Evolutionary conservation across 129 eudicot species (phyloP), one percentile per base, ranked within the genome.

Genomic region (Chrysanthemum makinoi): DNA sequence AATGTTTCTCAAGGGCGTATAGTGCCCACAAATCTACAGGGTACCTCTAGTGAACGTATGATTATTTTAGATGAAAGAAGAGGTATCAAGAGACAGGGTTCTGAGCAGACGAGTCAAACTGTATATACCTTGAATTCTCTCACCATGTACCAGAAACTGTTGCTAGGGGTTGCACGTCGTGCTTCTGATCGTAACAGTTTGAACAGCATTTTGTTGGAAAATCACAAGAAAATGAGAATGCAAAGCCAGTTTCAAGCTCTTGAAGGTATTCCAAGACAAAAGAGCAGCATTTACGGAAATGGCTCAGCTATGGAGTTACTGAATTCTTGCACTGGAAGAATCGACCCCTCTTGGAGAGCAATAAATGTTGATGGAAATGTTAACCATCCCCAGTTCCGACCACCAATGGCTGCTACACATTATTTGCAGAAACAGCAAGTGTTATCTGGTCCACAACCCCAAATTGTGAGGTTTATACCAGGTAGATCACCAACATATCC

Each of bases 81-180:
- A 78, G 95, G 91, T 8, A 35, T 68, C 49, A 84, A 88, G 74
- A 84, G 95, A 54, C 71, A 70, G 35, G 55, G 60, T 77, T 51
- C 77, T 57, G 76, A 79, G 53, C 64, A 72, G 59, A 60, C 59
- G 17, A 55, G 65, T 54, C 58, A 71, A 43, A 68, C 63, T 61
- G 54, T 18, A 56, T 63, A 75, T 52, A n/a, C 30, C 64, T 74
- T 55, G 75, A 64, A 53, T 70, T 75, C 77, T 83, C 78, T 79
- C 52, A 39, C 74, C 49, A 50, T 74, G 73, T 78, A 77, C 83
- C 80, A 72, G 55, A 77, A 62, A 61, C 48, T 76, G 46, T 75
- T 73, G 49, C 51, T 67, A 28, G 56, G 73, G 39, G 78, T 14
- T 16, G 70, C 54, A 53, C 59, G 58, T 9, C 62, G 74, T 72